Evolutionary conservation across 495 filamentous ascomycete genomes (phyloP).

Genomic region (Paragyromitra xinjiangensis): DNA sequence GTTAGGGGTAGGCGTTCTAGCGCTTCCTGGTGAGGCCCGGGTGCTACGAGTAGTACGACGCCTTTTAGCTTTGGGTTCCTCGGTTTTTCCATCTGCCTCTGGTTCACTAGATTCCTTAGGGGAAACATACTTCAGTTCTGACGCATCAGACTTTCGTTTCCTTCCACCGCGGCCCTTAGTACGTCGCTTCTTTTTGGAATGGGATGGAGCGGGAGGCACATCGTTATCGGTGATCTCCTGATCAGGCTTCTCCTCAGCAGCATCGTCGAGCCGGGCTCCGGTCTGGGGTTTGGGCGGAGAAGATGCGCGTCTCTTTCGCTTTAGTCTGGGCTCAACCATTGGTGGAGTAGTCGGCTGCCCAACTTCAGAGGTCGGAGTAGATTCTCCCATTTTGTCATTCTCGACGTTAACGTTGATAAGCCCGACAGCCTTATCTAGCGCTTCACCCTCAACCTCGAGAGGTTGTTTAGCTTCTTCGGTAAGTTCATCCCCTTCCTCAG

Average conservation of each 20-base stretch:
- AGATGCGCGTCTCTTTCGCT: conserved; percentile 19
- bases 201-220: not conserved
- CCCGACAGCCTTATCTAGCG: not conserved
- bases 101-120: conserved; percentile 19
- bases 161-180: conserved; percentile 10
- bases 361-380: conserved; percentile 7
- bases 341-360: conserved; percentile 10
- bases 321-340: conserved; percentile 2
- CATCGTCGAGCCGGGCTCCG: not conserved
- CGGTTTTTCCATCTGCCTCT: conserved; percentile 9
- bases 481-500: not conserved
- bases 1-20: conserved; percentile 9
- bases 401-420: not conserved
- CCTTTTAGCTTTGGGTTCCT: conserved; percentile 26
- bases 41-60: conserved; percentile 16
- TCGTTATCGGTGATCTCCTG: conserved; percentile 16
- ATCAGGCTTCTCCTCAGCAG: conserved; percentile 3
- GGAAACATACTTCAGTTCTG: conserved; percentile 12
- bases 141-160: conserved; percentile 12
- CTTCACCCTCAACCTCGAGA: not conserved
- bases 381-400: conserved; percentile 8
- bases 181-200: conserved; percentile 16
- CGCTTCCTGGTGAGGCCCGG: conserved; percentile 4
- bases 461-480: not conserved
- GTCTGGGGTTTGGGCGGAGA: not conserved